Base-by-base conservation (phyloP, 768 basidiomycete genomes). In the Psilocybe subaeruginosa region DNA sequence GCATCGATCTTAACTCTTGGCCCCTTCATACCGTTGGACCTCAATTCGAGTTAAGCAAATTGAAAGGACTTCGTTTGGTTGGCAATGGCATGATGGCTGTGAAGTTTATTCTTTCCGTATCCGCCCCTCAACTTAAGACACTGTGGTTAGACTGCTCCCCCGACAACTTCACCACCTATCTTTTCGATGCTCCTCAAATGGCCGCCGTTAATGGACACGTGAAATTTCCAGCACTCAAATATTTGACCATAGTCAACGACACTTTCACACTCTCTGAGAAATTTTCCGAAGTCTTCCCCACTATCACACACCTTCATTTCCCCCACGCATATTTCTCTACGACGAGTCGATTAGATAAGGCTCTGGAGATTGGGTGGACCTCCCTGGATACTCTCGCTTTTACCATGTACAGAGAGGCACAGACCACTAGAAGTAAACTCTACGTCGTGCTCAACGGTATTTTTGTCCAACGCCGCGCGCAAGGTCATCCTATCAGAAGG, bases 101-200 rank as follows among this genome's bases (percentile, higher is more conserved):
- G 17, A 70, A 64, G 49, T 64, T 75, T 31, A 59, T 79, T 31
- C 66, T 73, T 16, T 66, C 70, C 6, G 51, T 77, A 8, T 62
- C 65, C 3, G 67, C 75, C 8, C 74, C 74, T 7, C 66, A 69
- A 11, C 61, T 79, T n/a, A 66, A 76, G 59, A 73, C 77, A 0
- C 66, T 79, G 16, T 77, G 76, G 74, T 64, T 78, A 39, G 62
- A 75, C 33, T 73, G 69, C 56, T 68, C 68, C 8, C 68, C 63
- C 16, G 67, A 71, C 56, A 63, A 45, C 16, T 70, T 72, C 48
- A 58, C 58, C 48, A 58, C 58, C 14, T 43, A 17, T 12, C 58
- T 73, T 16, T 68, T 72, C 41, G 61, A 66, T 30, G 60, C 72
- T 8, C 62, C 64, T 0, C 70, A 68, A 43, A 63, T 72, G 59